Conservation (phyloP, 2,329 filamentous ascomycete species). For the Orbilia quercus region DNA sequence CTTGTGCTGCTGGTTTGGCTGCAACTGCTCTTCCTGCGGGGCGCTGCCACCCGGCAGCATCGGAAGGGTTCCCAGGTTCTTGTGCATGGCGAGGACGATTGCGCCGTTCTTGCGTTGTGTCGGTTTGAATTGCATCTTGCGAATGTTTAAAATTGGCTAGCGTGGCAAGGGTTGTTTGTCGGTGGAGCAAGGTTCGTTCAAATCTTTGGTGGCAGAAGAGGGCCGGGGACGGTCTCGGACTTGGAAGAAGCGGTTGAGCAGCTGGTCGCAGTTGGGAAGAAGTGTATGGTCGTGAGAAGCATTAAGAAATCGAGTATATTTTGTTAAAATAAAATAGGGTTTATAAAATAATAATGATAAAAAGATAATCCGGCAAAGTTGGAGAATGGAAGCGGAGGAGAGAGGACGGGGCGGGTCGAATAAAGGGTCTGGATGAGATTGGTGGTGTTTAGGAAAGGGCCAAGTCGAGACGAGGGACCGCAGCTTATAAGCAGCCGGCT, state of each 20-base stretch:
- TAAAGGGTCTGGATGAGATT: conserved; percentile 13
- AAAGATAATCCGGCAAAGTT: neutral
- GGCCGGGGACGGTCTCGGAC: conserved; percentile 35
- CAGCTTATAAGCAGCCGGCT: conserved; percentile 37
- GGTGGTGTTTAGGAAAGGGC: conserved; percentile 14
- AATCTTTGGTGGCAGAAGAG: conserved; percentile 41
- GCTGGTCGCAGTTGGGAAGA: conserved; percentile 32
- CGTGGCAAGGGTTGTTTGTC: conserved; percentile 22
- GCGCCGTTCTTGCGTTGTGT: conserved; percentile 53
- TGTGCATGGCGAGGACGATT: conserved; percentile 48
- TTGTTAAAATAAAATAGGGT: conserved; percentile 23
- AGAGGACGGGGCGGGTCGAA: neutral
- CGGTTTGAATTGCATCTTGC: conserved; percentile 53
- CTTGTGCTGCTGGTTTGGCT: conserved; percentile 31
- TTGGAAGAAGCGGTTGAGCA: conserved; percentile 24
- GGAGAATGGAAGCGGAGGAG: neutral
- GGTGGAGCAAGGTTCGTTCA: conserved; percentile 27
- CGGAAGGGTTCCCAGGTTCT: conserved; percentile 37
- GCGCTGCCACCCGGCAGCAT: conserved; percentile 13
- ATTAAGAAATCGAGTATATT: conserved; percentile 42
- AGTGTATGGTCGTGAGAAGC: conserved; percentile 38
- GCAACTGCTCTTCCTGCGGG: conserved; percentile 37
- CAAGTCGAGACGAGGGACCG: conserved; percentile 42
- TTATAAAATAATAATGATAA: neutral
- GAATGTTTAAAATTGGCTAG: conserved; percentile 29